Evolutionary conservation across 768 basidiomycete genomes (phyloP).

Genomic region (Saitozyma podzolica): DNA sequence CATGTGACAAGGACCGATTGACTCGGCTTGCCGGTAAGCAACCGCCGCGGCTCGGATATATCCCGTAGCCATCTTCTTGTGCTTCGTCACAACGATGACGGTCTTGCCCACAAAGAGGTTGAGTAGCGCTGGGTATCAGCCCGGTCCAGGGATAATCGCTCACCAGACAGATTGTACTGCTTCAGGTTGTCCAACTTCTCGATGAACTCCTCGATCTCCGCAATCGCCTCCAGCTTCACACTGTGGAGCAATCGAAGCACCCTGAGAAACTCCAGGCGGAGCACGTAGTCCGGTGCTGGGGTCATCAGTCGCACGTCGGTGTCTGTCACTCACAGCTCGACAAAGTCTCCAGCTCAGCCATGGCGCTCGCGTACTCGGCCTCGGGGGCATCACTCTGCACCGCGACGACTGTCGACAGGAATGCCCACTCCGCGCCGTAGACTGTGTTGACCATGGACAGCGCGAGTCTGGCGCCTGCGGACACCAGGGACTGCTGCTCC

Average conservation of each 20-base stretch:
- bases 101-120: slow-evolving; percentile 3
- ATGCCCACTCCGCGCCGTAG: slow-evolving; percentile 22
- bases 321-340: slow-evolving; percentile 1
- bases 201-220: slow-evolving; percentile 10
- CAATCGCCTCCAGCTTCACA: slow-evolving; percentile 3
- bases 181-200: slow-evolving; percentile 4
- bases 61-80: slow-evolving; percentile 5
- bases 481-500: slow-evolving; percentile 2
- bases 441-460: slow-evolving; percentile 4
- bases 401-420: slow-evolving; percentile 11
- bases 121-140: slow-evolving; percentile 9
- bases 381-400: slow-evolving; percentile 3
- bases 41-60: slow-evolving; percentile 9
- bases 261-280: slow-evolving; percentile 6
- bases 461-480: background rate
- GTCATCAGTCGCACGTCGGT: background rate
- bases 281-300: slow-evolving; percentile 1
- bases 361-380: background rate
- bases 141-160: background rate
- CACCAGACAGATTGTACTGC: slow-evolving; percentile 17
- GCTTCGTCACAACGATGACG: background rate
- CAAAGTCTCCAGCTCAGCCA: background rate
- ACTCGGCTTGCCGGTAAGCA: slow-evolving; percentile 3
- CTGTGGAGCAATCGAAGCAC: background rate
- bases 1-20: slow-evolving; percentile 9